These are phyloP conservation scores for Trichosporon asahii DNA, from an alignment of 1,284 basidiomycete species.

Conservation along the genomic window DNA sequence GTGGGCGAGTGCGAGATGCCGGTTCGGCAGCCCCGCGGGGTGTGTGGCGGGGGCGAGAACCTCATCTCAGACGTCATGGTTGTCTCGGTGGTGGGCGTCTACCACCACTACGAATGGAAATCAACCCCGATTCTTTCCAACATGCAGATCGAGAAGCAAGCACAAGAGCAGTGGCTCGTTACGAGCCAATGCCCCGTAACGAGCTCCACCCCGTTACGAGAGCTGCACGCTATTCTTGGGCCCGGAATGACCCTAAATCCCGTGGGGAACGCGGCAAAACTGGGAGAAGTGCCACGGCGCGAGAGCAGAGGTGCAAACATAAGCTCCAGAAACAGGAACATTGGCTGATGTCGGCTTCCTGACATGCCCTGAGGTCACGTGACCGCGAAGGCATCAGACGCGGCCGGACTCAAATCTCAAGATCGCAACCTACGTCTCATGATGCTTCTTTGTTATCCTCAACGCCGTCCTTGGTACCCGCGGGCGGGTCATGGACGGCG, in stretches of 20 bases:
- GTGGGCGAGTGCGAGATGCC: not conserved
- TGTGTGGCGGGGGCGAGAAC: not conserved
- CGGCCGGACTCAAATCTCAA: not conserved
- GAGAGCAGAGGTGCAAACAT: not conserved
- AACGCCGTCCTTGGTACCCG: not conserved
- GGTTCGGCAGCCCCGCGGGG: not conserved
- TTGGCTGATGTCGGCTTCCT: not conserved
- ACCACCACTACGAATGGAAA: not conserved
- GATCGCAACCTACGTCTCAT: not conserved
- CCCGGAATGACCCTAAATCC: not conserved
- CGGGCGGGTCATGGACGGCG: constrained; percentile 4
- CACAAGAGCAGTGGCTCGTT: not conserved
- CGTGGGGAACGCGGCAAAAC: not conserved
- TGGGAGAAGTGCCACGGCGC: not conserved
- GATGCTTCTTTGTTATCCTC: not conserved
- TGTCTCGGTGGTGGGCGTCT: not conserved
- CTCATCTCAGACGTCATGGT: not conserved
- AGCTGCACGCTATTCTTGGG: not conserved
- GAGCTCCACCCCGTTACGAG: constrained; percentile 1
- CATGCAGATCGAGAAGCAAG: not conserved
- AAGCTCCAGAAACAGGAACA: not conserved
- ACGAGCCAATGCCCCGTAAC: not conserved
- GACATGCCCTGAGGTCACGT: not conserved
- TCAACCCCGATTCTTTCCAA: not conserved
- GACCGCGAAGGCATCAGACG: not conserved